These are phyloP conservation scores for Ophiosphaerella herpotricha DNA, from an alignment of 2,329 filamentous ascomycete species.

Conservation along the genomic window DNA sequence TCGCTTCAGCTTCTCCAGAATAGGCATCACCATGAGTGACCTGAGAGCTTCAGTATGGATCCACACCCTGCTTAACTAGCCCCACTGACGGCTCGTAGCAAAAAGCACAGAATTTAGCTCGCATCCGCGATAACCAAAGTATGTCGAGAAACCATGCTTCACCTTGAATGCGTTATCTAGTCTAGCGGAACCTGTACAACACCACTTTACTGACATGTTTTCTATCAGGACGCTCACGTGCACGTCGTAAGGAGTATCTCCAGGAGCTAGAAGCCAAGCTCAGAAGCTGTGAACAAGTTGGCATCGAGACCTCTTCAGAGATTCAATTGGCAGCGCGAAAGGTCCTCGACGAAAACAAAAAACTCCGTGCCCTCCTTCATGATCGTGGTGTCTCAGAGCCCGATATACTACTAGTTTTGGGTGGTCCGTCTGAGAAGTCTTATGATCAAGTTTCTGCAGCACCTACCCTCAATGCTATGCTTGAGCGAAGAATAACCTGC, in stretches of 20 bases:
- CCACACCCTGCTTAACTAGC: neutral
- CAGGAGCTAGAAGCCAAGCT: slow-evolving; percentile 69
- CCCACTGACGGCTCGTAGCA: slow-evolving; percentile 19
- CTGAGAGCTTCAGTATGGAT: slow-evolving; percentile 25
- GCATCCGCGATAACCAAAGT: slow-evolving; percentile 75
- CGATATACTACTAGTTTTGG: slow-evolving; percentile 51
- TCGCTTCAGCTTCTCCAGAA: slow-evolving; percentile 9
- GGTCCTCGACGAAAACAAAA: slow-evolving; percentile 71
- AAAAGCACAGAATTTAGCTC: slow-evolving; percentile 54
- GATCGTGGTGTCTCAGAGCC: slow-evolving; percentile 62
- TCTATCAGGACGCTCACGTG: slow-evolving; percentile 66
- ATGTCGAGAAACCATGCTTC: slow-evolving; percentile 2
- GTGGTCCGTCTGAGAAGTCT: slow-evolving; percentile 24
- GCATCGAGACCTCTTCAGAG: slow-evolving; percentile 71
- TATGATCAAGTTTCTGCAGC: slow-evolving; percentile 36
- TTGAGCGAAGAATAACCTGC: slow-evolving; percentile 35
- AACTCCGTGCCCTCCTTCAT: slow-evolving; percentile 63
- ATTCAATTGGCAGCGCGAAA: slow-evolving; percentile 71
- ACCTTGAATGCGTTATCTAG: neutral
- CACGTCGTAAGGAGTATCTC: slow-evolving; percentile 73
- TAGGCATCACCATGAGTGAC: slow-evolving; percentile 34
- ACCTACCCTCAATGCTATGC: slow-evolving; percentile 34
- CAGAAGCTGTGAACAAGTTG: slow-evolving; percentile 65
- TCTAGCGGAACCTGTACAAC: too few relatives aligned
- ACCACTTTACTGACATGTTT: slow-evolving; percentile 8